Conservation (phyloP, 176 grass and related monocot genomes). For the Alloteropsis semialata region DNA sequence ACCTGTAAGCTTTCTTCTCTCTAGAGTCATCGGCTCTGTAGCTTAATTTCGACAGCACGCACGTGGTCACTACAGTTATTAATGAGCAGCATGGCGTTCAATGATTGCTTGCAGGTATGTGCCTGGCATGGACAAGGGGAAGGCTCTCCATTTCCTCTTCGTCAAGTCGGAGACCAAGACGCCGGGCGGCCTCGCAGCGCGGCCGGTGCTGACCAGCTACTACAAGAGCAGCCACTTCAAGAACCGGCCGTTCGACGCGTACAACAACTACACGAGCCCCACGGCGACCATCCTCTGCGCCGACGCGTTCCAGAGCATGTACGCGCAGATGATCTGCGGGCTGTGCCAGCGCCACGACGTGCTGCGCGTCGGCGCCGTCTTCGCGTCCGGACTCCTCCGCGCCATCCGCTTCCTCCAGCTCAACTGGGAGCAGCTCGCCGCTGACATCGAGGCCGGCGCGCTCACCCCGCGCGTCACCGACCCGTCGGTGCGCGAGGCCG, state of each 20-base stretch:
- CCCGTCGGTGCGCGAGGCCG: constrained; percentile 60
- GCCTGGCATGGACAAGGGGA: constrained; percentile 81
- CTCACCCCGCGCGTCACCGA: constrained; percentile 68
- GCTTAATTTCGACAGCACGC: background rate
- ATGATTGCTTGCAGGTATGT: constrained; percentile 53
- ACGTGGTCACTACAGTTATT: background rate
- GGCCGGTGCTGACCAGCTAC: constrained; percentile 97
- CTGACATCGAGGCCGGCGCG: constrained; percentile 54
- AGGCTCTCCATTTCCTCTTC: constrained; percentile 95
- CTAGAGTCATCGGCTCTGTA: background rate
- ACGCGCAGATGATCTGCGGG: constrained; percentile 95
- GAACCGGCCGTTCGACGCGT: constrained; percentile 79
- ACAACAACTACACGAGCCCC: constrained; percentile 88
- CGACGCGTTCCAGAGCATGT: constrained; percentile 99
- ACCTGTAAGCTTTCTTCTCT: constrained; percentile 55
- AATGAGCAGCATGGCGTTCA: background rate
- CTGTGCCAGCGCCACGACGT: constrained; percentile 81
- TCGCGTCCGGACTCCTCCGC: constrained; percentile 89
- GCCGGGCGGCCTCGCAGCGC: constrained; percentile 71
- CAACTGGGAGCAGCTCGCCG: constrained; percentile 77
- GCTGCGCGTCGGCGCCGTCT: constrained; percentile 94
- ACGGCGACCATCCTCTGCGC: constrained; percentile 86
- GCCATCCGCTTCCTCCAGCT: constrained; percentile 96
- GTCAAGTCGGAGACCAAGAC: constrained; percentile 94
- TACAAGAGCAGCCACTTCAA: constrained; percentile 96